Evolutionary conservation across 2,329 filamentous ascomycete species (phyloP).

Genomic region (Aspergillus sp.): DNA sequence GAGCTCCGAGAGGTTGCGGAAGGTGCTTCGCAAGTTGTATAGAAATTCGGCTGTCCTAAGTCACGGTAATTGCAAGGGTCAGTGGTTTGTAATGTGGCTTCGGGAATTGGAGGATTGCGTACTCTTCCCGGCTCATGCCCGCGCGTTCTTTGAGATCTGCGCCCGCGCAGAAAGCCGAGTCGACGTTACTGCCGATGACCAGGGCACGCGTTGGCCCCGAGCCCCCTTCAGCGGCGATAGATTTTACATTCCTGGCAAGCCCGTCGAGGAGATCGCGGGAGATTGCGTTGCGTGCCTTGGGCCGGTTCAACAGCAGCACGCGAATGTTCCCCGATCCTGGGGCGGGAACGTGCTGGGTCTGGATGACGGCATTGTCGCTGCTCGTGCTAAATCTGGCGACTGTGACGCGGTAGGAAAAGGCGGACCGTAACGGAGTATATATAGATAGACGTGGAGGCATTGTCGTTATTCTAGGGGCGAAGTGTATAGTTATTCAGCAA

Average conservation of each 20-base stretch:
- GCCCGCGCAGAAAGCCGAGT: slow-evolving; percentile 87
- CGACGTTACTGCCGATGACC: slow-evolving; percentile 81
- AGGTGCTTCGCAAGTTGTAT: slow-evolving; percentile 70
- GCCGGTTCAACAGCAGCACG: slow-evolving; percentile 83
- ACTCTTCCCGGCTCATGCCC: slow-evolving; percentile 78
- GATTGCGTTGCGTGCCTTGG: slow-evolving; percentile 84
- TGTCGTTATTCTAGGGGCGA: slow-evolving; percentile 13
- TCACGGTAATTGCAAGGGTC: neutral
- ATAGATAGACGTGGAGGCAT: slow-evolving; percentile 37
- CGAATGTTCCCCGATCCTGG: slow-evolving; percentile 81
- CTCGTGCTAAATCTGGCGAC: slow-evolving; percentile 39
- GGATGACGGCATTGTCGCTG: slow-evolving; percentile 52
- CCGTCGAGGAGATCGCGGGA: slow-evolving; percentile 74
- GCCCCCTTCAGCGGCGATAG: slow-evolving; percentile 63
- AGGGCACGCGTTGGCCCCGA: slow-evolving; percentile 71
- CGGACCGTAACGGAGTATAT: slow-evolving; percentile 15
- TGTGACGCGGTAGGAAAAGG: slow-evolving; percentile 29
- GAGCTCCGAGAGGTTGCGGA: slow-evolving; percentile 71
- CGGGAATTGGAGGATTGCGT: slow-evolving; percentile 30
- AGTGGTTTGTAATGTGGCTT: neutral
- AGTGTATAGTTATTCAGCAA: neutral
- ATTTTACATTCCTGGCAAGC: slow-evolving; percentile 71
- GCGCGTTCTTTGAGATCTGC: slow-evolving; percentile 89
- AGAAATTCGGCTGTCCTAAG: slow-evolving; percentile 78
- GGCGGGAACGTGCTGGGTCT: slow-evolving; percentile 73